Percentiles rank a stretch among this genome's conserved stretches.
Evolutionary conservation across 1,284 basidiomycete species (phyloP).

Genomic region (Trichosporon faecale): DNA sequence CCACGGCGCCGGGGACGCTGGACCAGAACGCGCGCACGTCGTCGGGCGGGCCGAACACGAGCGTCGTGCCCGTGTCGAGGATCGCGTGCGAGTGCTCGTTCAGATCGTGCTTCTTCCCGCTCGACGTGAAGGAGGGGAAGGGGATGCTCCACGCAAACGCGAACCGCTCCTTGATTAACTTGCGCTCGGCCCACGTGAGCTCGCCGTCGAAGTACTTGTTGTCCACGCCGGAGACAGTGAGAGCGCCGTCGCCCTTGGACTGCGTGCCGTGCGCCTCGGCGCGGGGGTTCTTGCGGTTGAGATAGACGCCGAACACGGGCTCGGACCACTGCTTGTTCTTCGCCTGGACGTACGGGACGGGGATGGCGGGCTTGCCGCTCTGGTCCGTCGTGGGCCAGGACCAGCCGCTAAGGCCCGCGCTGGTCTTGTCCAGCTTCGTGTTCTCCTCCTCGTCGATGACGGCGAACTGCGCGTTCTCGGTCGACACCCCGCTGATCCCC

Average conservation of each 20-base stretch:
- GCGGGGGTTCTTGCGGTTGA: conserved; percentile 57
- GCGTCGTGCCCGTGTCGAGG: conserved; percentile 18
- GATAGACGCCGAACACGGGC: conserved; percentile 71
- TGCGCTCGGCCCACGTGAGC: not conserved
- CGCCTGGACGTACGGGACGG: not conserved
- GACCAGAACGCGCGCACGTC: conserved; percentile 7
- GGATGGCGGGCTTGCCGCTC: not conserved
- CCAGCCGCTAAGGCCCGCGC: not conserved
- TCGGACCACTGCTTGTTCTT: conserved; percentile 56
- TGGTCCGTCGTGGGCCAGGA: not conserved
- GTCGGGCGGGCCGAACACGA: conserved; percentile 10
- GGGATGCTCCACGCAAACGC: not conserved
- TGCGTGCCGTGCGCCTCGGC: not conserved
- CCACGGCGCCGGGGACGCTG: not conserved
- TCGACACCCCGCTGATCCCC: not conserved
- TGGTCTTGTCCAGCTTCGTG: not conserved
- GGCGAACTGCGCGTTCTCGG: not conserved
- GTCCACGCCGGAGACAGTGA: not conserved
- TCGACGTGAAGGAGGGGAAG: not conserved
- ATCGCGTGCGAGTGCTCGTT: not conserved
- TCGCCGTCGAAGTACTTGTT: not conserved
- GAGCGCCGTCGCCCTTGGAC: not conserved
- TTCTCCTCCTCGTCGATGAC: not conserved
- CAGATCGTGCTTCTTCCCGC: not conserved
- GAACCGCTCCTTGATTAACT: not conserved